These are phyloP conservation scores for Hevea brasiliensis DNA, from an alignment of 345 rosid species.

Conservation along the genomic window DNA sequence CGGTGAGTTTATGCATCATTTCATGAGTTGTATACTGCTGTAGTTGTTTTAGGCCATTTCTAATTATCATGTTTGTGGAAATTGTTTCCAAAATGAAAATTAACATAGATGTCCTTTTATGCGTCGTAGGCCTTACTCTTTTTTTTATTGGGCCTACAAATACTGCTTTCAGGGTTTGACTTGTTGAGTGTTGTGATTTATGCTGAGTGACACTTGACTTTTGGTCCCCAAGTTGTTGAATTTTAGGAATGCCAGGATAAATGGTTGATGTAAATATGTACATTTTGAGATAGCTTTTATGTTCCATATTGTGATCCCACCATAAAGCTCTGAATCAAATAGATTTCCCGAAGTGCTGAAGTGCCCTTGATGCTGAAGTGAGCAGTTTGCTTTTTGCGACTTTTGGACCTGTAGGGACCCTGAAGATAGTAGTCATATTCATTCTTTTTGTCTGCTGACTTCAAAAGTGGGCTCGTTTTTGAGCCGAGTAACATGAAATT, in stretches of 20 bases:
- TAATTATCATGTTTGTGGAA: constrained; percentile 29
- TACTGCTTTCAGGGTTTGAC: constrained; percentile 11
- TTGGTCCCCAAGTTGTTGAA: constrained; percentile 22
- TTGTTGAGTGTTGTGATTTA: constrained; percentile 14
- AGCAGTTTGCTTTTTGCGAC: constrained; percentile 19
- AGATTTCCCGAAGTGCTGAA: not conserved
- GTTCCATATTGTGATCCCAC: constrained; percentile 25
- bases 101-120: constrained; percentile 9
- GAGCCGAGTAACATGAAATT: constrained; percentile 22
- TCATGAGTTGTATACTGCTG: constrained; percentile 31
- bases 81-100: constrained; percentile 19
- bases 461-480: constrained; percentile 20
- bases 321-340: constrained; percentile 2
- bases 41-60: constrained; percentile 29
- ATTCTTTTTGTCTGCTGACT: constrained; percentile 22
- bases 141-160: constrained; percentile 16
- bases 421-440: not conserved
- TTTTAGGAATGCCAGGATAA: constrained; percentile 33
- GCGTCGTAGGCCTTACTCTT: too few relatives aligned
- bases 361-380: constrained; percentile 5
- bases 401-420: constrained; percentile 23
- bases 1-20: constrained; percentile 22
- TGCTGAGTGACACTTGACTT: constrained; percentile 22
- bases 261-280: constrained; percentile 21
- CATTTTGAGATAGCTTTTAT: constrained; percentile 13